Conservation (phyloP, 495 filamentous ascomycete species). For the Xylaria scruposa region DNA sequence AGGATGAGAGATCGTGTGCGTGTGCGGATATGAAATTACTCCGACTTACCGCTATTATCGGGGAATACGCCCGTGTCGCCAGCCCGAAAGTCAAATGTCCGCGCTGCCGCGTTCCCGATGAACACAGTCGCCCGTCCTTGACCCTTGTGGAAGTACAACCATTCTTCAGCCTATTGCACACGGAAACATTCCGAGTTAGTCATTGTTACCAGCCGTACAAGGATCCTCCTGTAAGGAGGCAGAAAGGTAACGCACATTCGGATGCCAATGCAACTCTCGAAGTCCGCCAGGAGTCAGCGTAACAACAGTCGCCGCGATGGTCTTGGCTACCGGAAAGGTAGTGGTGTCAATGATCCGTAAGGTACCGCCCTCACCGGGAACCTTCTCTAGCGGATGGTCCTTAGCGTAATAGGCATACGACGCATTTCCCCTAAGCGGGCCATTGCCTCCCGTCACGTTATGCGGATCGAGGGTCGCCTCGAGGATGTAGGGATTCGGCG, state of each 20-base stretch:
- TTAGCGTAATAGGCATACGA: constrained; percentile 64
- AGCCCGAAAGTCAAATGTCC: constrained; percentile 68
- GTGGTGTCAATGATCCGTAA: constrained; percentile 66
- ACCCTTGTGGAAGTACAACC: constrained; percentile 70
- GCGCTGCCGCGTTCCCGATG: constrained; percentile 61
- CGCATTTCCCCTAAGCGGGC: constrained; percentile 57
- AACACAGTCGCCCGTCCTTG: constrained; percentile 66
- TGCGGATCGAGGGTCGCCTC: constrained; percentile 59
- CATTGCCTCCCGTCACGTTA: constrained; percentile 54
- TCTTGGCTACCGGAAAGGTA: constrained; percentile 67
- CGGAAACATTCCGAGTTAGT: constrained; percentile 26
- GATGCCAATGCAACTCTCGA: constrained; percentile 72
- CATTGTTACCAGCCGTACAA: neutral
- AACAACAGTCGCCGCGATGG: constrained; percentile 66
- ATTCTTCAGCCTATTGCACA: constrained; percentile 61
- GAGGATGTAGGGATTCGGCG: constrained; percentile 65
- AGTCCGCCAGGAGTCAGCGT: constrained; percentile 65
- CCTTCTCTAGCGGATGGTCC: constrained; percentile 56
- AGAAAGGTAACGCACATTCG: constrained; percentile 49
- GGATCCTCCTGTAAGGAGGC: too few relatives aligned
- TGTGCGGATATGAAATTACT: neutral
- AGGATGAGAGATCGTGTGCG: neutral
- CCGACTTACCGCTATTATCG: constrained; percentile 60
- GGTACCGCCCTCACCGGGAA: constrained; percentile 64
- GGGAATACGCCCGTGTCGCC: constrained; percentile 72